Base-by-base conservation (phyloP, 768 basidiomycete species). In the Psilocybe cyanescens region DNA sequence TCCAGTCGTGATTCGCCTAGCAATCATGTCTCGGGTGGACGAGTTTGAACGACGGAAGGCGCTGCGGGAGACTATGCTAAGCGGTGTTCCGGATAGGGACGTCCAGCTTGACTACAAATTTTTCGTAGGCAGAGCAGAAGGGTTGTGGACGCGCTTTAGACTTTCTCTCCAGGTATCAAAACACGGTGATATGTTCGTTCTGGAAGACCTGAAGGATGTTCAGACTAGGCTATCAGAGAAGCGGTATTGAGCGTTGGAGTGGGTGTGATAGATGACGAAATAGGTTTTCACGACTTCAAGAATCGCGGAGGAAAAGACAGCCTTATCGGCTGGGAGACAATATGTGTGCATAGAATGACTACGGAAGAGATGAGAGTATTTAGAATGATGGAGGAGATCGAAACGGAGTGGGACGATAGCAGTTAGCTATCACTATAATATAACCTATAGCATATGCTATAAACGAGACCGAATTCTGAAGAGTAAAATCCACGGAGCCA, bases 11-110 rank as follows among this genome's bases (percentile, higher is more conserved):
- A 48, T 57, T 11, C 46, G 56, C 3, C 24, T 57, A 1, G 47
- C 46, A 12, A 57, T 57, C 19, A 57, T 57, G 11, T 31, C 46
- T 16, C 56, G 56, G 16, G 56, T 57, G 46, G 56, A 49, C 17
- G 56, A 33, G 6, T 57, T 35, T 9, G 56, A 48, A 3, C 28
- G 47, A 14, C 3, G 56, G 0, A 16, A 48, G 33, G 35, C 46
- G 7, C 19, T 35, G 14, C 28, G 56, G 8, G 46, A 57, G 17
- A n/a, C 29, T 6, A 49, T 57, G 56, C 35, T 57, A 7, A 33
- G 1, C 11, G 56, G 56, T 3, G 19, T 49, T 14, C 33, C 33
- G 24, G 24, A 24, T 0, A 28, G 9, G 3, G 46, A 57, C 45
- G 56, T 57, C 4, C 16, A 48, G 30, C 31, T 57, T 8, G 56